A percentile compares a stretch with the other conserved stretches of the same genome.
phyloP scores from a whole-genome alignment of 208 protist genomes.

The Leishmania arabica region DNA sequence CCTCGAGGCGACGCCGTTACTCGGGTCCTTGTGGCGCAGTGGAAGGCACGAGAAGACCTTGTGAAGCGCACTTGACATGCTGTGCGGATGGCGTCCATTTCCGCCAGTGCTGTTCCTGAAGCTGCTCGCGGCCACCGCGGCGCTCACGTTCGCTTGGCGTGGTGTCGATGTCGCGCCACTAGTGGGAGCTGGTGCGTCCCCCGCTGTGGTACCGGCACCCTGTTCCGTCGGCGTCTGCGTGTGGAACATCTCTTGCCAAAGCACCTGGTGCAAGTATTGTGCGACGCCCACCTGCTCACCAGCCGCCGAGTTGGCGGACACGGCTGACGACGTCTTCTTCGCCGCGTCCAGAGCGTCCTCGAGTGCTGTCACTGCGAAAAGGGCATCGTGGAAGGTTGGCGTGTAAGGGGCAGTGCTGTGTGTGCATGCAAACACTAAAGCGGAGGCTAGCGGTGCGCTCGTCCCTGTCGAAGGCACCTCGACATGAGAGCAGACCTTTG shows the following conservation, averaged over 20 bases:
- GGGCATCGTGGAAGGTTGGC: constrained; percentile 24
- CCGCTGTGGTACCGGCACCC: background rate
- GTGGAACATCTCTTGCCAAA: background rate
- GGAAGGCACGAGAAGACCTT: constrained; percentile 28
- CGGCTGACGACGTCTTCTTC: background rate
- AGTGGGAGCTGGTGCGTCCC: background rate
- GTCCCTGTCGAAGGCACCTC: background rate
- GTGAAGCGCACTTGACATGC: constrained; percentile 7
- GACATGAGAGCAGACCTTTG: background rate
- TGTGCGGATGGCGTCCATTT: no score
- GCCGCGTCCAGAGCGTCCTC: constrained; percentile 17
- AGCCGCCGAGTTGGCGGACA: no score
- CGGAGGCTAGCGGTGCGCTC: background rate
- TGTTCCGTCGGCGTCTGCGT: background rate
- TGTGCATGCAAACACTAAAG: constrained; percentile 17
- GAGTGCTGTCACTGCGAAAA: constrained; percentile 19
- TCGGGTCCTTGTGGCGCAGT: background rate
- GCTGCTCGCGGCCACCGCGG: background rate
- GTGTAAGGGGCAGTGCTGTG: constrained; percentile 30
- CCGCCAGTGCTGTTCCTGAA: background rate
- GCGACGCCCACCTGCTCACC: constrained; percentile 1
- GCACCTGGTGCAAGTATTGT: background rate
- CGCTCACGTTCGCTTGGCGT: background rate
- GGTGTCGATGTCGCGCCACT: background rate
- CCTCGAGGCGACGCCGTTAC: background rate